Evolutionary conservation across 2,329 filamentous ascomycete species (phyloP), one percentile per base, ranked within the genome.

Genomic region (Trichoderma cornu-damae): DNA sequence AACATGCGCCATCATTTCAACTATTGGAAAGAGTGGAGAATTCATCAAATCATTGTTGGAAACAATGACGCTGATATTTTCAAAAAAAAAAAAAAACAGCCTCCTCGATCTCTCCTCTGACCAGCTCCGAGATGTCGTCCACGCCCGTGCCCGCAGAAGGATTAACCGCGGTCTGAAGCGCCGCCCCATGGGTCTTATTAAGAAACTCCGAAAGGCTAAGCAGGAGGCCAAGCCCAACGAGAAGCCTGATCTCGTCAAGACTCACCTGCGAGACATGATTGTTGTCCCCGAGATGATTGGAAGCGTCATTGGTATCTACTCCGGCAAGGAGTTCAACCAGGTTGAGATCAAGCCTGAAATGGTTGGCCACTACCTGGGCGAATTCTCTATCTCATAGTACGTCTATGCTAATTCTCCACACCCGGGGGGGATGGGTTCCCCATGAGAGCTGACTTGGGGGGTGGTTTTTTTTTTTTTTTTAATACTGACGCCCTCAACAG

Each of bases 301-400:
- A 73, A 89, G 84, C 79, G 93, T 99, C 73, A 89, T 99, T 73
- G 94, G 92, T 77, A 94, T 99, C 84, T 99, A 99, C 89, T 96
- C 90, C 68, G 94, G 94, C 76, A 99, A 99, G 88, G 92, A 97
- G 81, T 99, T 99, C 89, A 99, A 99, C 88, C 93, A 96, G 86
- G 92, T 99, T 72, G 94, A 99, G 81, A 94, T 99, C 83, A 96
- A 96, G 88, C 94, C 94, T 71, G 94, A 99, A 86, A 99, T 99
- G 94, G 94, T 99, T 79, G 94, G 94, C 77, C 93, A 97, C 85
- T 96, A 96, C 85, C 85, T 99, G 68, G 94, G 84, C 74, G 94
- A 99, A 82, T 99, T 99, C 86, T 96, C 92, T 69, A 99, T 99
- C 83, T 94, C 93, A 83, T 99, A 99, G 90, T 96, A 89, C 71